phyloP scores from a whole-genome alignment of 1,139 yeast species.

The Lipomyces yarrowii region DNA sequence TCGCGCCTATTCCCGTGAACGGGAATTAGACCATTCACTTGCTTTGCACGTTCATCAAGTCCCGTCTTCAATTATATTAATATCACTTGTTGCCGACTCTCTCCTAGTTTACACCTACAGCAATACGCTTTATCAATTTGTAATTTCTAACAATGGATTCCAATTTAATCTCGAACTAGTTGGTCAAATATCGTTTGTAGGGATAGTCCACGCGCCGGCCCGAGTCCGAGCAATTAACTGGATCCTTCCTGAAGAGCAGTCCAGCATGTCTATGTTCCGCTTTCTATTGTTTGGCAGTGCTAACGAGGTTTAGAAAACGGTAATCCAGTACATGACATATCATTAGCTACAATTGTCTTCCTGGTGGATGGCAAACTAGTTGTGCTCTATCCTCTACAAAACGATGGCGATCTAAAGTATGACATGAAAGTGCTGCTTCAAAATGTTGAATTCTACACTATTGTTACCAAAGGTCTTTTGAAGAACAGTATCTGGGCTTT shows the following conservation, averaged over 20 bases:
- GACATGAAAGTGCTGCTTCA: constrained; percentile 31
- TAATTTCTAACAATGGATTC: constrained; percentile 31
- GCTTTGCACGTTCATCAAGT: constrained; percentile 36
- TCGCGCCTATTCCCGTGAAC: constrained; percentile 45
- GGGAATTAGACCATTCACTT: constrained; percentile 40
- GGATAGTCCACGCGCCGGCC: constrained; percentile 44
- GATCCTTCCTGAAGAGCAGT: constrained; percentile 34
- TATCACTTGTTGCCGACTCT: constrained; percentile 39
- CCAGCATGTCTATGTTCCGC: constrained; percentile 1
- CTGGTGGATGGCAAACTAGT: constrained; percentile 44
- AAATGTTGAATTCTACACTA: constrained; percentile 33
- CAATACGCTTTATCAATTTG: constrained; percentile 40
- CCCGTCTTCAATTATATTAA: constrained; percentile 39
- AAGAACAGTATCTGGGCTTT: constrained; percentile 46
- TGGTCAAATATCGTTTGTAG: constrained; percentile 40
- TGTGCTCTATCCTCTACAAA: constrained; percentile 34
- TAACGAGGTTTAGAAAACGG: constrained; percentile 17
- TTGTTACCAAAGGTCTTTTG: constrained; percentile 31
- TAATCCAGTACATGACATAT: constrained; percentile 32
- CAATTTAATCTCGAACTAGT: constrained; percentile 37
- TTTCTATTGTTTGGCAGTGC: neutral
- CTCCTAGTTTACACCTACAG: constrained; percentile 42
- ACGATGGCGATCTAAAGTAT: constrained; percentile 31
- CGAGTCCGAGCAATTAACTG: constrained; percentile 41
- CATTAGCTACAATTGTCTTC: constrained; percentile 37